Conservation (phyloP, 1,284 basidiomycete genomes). For the Paramarasmius palmivorus region DNA sequence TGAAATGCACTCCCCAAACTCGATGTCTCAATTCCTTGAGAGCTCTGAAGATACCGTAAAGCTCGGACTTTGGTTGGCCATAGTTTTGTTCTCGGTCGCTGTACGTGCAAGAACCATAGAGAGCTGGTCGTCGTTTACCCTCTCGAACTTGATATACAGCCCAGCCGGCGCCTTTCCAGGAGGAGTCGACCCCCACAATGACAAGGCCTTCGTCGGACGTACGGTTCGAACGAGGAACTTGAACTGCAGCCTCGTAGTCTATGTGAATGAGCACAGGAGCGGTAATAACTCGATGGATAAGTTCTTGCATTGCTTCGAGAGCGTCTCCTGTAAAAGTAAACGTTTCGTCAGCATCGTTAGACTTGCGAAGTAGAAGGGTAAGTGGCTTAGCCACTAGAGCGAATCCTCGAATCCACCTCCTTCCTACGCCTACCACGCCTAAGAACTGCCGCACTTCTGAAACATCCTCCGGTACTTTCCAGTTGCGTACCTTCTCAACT, state of each 20-base stretch:
- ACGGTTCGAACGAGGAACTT: background rate
- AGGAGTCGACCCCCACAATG: conserved; percentile 33
- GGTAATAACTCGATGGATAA: conserved; percentile 25
- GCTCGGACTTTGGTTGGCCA: conserved; percentile 37
- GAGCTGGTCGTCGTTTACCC: conserved; percentile 20
- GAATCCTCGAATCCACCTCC: conserved; percentile 32
- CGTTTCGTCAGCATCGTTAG: background rate
- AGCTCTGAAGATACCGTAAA: conserved; percentile 35
- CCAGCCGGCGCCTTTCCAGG: conserved; percentile 30
- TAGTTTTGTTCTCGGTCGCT: conserved; percentile 31
- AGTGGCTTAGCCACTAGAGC: conserved; percentile 30
- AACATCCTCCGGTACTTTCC: conserved; percentile 25
- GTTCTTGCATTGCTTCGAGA: conserved; percentile 21
- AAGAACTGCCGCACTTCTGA: conserved; percentile 34
- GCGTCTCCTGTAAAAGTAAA: conserved; percentile 23
- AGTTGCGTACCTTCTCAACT: conserved; percentile 28
- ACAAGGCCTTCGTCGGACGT: conserved; percentile 26
- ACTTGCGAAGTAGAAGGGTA: conserved; percentile 18
- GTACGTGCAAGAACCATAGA: conserved; percentile 35
- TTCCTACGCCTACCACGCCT: conserved; percentile 25
- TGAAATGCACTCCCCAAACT: conserved; percentile 32
- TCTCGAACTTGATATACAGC: conserved; percentile 28
- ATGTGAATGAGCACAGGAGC: conserved; percentile 28
- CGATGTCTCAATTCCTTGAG: conserved; percentile 29
- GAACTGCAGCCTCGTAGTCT: conserved; percentile 26